Evolutionary conservation across 441 rosid species (phyloP).

Genomic region (Gossypium schwendimanii): DNA sequence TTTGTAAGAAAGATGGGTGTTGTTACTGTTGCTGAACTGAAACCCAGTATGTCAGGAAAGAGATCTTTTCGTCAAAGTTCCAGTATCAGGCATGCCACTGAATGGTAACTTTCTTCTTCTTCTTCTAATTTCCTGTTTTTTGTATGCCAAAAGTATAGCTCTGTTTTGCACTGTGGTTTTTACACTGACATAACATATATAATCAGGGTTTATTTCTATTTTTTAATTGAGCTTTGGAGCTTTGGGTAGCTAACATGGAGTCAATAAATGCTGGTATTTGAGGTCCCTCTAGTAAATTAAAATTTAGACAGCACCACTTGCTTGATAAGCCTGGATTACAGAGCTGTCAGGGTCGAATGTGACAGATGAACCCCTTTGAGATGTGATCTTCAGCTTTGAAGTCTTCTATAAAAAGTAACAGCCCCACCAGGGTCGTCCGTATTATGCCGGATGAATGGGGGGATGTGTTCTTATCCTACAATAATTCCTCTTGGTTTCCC

Average conservation of each 20-base stretch:
- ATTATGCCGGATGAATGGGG: not conserved
- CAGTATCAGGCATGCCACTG: constrained; percentile 83
- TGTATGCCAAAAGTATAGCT: not conserved
- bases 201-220: not conserved
- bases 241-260: no score
- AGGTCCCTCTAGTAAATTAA: not conserved
- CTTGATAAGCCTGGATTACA: not conserved
- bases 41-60: constrained; percentile 82
- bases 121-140: not conserved
- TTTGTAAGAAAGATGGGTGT: constrained; percentile 54
- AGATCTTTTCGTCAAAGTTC: constrained; percentile 81
- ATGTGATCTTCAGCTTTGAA: constrained; percentile 18
- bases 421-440: constrained; percentile 17
- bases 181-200: not conserved
- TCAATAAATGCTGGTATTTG: not conserved
- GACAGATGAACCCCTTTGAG: constrained; percentile 15
- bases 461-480: constrained; percentile 3
- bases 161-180: not conserved
- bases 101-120: constrained; percentile 51
- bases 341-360: not conserved
- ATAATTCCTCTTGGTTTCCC: constrained; percentile 19
- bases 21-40: constrained; percentile 66
- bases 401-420: constrained; percentile 19
- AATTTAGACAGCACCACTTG: constrained; percentile 17
- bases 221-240: no score